Conservation (phyloP, 2,329 filamentous ascomycete species). For the Stachybotrys chlorohalonatus region DNA sequence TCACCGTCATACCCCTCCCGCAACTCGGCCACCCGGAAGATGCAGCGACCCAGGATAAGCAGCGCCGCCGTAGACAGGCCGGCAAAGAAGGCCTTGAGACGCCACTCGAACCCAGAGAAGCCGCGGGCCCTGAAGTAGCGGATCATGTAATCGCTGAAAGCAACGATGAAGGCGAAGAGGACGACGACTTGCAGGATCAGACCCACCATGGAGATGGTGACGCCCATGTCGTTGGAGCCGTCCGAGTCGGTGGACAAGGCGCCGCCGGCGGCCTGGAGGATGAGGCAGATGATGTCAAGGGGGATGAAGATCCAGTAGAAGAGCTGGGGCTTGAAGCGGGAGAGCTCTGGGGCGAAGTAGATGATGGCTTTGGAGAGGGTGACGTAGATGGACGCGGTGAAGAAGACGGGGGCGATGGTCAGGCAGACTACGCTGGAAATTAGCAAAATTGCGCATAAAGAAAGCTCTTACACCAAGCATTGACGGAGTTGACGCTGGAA, state of each 20-base stretch:
- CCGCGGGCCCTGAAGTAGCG: conserved; percentile 26
- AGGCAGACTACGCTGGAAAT: conserved; percentile 35
- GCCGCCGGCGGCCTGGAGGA: conserved; percentile 48
- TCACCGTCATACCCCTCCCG: conserved; percentile 50
- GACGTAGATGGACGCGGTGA: conserved; percentile 58
- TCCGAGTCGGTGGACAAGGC: conserved; percentile 36
- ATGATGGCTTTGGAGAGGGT: conserved; percentile 40
- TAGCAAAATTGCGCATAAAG: neutral
- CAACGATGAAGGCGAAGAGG: conserved; percentile 39
- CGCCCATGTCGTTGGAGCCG: conserved; percentile 27
- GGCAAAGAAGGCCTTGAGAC: conserved; percentile 36
- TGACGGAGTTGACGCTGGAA: neutral
- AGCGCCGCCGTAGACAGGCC: conserved; percentile 45
- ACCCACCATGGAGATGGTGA: conserved; percentile 36
- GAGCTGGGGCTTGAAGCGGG: conserved; percentile 31
- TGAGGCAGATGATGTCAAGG: conserved; percentile 46
- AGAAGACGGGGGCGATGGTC: conserved; percentile 37
- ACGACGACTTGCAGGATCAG: conserved; percentile 50
- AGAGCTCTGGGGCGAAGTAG: conserved; percentile 27
- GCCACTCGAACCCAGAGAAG: conserved; percentile 13
- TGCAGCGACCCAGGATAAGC: conserved; percentile 52
- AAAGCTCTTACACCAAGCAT: neutral
- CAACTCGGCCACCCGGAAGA: conserved; percentile 58
- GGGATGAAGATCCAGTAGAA: conserved; percentile 43
- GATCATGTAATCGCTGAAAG: conserved; percentile 41